These are phyloP conservation scores for Eremomyces bilateralis DNA, from an alignment of 495 filamentous ascomycete species.

Conservation along the genomic window DNA sequence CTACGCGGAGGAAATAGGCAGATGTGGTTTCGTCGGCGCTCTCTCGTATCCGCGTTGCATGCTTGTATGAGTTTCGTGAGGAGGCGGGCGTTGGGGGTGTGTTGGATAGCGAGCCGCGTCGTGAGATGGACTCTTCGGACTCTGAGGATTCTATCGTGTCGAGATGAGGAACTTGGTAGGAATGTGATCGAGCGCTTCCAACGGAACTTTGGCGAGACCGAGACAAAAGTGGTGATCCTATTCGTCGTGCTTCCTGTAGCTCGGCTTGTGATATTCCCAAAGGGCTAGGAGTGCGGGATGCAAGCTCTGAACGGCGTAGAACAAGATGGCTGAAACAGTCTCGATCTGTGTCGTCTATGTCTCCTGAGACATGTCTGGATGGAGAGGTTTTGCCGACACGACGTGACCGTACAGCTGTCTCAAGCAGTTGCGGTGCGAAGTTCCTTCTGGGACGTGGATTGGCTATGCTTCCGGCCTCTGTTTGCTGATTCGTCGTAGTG, in stretches of 20 bases:
- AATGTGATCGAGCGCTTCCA: slow-evolving; percentile 26
- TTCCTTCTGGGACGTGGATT: slow-evolving; percentile 16
- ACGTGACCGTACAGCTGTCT: slow-evolving; percentile 30
- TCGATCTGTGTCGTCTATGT: slow-evolving; percentile 4
- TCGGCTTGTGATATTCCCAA: not conserved
- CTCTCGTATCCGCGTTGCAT: slow-evolving; percentile 26
- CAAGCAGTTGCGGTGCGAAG: slow-evolving; percentile 36
- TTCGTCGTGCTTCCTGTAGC: slow-evolving; percentile 6
- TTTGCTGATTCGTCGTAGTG: slow-evolving; percentile 1
- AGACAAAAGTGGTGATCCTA: slow-evolving; percentile 11
- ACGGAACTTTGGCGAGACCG: slow-evolving; percentile 18
- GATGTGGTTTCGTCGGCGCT: slow-evolving; percentile 50
- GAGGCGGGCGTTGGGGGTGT: slow-evolving; percentile 28
- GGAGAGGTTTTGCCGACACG: slow-evolving; percentile 15
- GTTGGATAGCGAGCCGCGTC: slow-evolving; percentile 19
- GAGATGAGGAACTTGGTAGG: slow-evolving; percentile 32
- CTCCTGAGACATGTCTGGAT: slow-evolving; percentile 3
- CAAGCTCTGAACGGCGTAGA: slow-evolving; percentile 5
- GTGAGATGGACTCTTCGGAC: slow-evolving; percentile 29
- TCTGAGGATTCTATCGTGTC: slow-evolving; percentile 33
- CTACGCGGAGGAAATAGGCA: slow-evolving; percentile 53
- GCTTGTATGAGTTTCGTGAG: slow-evolving; percentile 20
- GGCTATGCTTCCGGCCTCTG: slow-evolving; percentile 1
- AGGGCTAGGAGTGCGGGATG: not conserved
- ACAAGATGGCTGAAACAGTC: slow-evolving; percentile 1